Evolutionary conservation across 768 basidiomycete genomes (phyloP).

Genomic region (Podaxis mareebaensis): DNA sequence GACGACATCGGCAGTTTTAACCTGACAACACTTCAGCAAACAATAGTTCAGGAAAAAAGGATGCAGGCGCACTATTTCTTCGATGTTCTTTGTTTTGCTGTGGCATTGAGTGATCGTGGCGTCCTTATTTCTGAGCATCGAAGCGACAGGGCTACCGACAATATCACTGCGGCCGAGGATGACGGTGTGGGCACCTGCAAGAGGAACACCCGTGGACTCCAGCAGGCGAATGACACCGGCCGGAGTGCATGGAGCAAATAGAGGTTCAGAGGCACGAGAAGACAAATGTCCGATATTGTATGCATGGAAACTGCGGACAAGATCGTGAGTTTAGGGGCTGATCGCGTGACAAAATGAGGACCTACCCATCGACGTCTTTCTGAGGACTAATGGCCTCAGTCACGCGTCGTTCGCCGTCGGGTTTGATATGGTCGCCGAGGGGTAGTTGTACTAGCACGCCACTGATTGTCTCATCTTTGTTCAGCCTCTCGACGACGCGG

Average conservation of each 20-base stretch:
- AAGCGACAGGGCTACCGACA: conserved; percentile 93
- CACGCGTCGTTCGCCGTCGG: conserved; percentile 84
- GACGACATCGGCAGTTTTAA: conserved; percentile 86
- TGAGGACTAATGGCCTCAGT: conserved; percentile 93
- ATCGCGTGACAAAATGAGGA: conserved; percentile 14
- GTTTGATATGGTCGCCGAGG: conserved; percentile 76
- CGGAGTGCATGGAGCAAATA: conserved; percentile 95
- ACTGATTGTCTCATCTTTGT: conserved; percentile 76
- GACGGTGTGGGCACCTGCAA: conserved; percentile 82
- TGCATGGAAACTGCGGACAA: conserved; percentile 79
- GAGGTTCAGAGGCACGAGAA: conserved; percentile 84
- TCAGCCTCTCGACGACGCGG: conserved; percentile 75
- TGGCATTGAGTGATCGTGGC: conserved; percentile 99
- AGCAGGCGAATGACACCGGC: conserved; percentile 89
- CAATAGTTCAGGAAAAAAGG: neutral
- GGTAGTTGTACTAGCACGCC: conserved; percentile 97
- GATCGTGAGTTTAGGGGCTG: conserved; percentile 1
- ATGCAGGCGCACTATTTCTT: conserved; percentile 61
- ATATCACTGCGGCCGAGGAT: conserved; percentile 98
- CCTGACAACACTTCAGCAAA: conserved; percentile 38
- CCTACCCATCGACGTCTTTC: conserved; percentile 97
- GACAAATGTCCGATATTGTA: conserved; percentile 97
- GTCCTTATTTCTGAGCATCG: conserved; percentile 85
- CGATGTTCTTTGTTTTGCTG: conserved; percentile 81
- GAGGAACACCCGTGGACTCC: conserved; percentile 77